Conservation (phyloP, 2,329 filamentous ascomycete genomes). For the Neofusicoccum cordaticola region DNA sequence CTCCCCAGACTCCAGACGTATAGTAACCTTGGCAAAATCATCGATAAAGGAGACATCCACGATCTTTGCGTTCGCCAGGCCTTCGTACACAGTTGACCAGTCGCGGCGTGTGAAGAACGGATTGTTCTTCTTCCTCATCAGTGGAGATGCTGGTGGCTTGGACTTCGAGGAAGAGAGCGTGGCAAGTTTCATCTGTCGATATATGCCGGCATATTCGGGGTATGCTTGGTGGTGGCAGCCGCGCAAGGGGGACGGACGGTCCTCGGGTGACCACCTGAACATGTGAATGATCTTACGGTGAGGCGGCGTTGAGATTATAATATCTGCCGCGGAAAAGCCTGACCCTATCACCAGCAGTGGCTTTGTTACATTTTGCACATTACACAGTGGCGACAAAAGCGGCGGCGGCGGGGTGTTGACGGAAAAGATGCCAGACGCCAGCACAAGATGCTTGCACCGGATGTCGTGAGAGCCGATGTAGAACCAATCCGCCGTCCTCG, state of each 20-base stretch:
- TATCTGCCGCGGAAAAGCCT: constrained; percentile 61
- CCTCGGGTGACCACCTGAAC: constrained; percentile 59
- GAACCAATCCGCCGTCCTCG: constrained; percentile 47
- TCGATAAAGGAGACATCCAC: constrained; percentile 30
- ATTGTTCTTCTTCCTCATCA: constrained; percentile 38
- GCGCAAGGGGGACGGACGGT: constrained; percentile 55
- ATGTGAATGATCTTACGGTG: constrained; percentile 57
- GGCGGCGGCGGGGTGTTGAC: constrained; percentile 52
- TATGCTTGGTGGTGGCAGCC: constrained; percentile 61
- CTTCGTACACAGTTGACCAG: constrained; percentile 54
- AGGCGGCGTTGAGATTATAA: constrained; percentile 54
- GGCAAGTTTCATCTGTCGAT: constrained; percentile 59
- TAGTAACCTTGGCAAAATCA: constrained; percentile 35
- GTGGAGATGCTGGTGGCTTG: not conserved
- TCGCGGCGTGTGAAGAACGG: constrained; percentile 48
- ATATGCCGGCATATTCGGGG: constrained; percentile 60
- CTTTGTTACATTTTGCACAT: constrained; percentile 23
- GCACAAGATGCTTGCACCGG: constrained; percentile 54
- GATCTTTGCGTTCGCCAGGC: constrained; percentile 54
- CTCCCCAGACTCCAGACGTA: constrained; percentile 44
- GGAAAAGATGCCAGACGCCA: constrained; percentile 60
- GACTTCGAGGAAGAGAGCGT: constrained; percentile 26
- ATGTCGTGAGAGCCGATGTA: constrained; percentile 52
- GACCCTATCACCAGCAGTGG: constrained; percentile 59
- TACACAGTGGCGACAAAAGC: constrained; percentile 47